phyloP scores from a whole-genome alignment of 805 yeast species.

The Tetrapisispora phaffii region DNA sequence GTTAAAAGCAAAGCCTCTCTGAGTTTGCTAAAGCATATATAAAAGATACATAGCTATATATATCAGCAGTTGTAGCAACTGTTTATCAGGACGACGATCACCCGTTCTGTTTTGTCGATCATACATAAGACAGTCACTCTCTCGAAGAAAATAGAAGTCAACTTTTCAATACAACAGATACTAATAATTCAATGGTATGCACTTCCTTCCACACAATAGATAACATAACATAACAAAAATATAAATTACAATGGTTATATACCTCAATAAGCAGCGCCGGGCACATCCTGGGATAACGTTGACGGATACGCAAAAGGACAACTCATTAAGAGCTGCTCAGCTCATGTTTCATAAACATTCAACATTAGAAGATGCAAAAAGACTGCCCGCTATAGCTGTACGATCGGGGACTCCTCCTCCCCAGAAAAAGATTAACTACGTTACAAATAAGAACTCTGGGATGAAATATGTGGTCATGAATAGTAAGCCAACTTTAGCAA shows the following conservation, averaged over 20 bases:
- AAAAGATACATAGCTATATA: too few species aligned
- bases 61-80: too few species aligned
- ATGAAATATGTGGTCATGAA: too few species aligned
- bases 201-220: background rate
- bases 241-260: background rate
- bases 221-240: background rate
- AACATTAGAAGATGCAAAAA: background rate
- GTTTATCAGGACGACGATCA: too few species aligned
- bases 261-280: background rate
- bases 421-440: background rate
- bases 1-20: background rate
- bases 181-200: background rate
- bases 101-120: too few species aligned
- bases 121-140: too few species aligned
- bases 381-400: background rate
- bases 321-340: conserved; percentile 3
- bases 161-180: background rate
- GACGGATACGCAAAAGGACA: conserved; percentile 1
- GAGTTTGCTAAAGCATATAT: background rate
- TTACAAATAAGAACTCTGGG: background rate
- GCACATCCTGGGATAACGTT: background rate
- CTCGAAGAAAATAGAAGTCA: too few species aligned
- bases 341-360: conserved; percentile 4
- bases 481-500: background rate
- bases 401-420: background rate